phyloP scores from a whole-genome alignment of 331 rosid genomes.

The Spiraea crenata region DNA sequence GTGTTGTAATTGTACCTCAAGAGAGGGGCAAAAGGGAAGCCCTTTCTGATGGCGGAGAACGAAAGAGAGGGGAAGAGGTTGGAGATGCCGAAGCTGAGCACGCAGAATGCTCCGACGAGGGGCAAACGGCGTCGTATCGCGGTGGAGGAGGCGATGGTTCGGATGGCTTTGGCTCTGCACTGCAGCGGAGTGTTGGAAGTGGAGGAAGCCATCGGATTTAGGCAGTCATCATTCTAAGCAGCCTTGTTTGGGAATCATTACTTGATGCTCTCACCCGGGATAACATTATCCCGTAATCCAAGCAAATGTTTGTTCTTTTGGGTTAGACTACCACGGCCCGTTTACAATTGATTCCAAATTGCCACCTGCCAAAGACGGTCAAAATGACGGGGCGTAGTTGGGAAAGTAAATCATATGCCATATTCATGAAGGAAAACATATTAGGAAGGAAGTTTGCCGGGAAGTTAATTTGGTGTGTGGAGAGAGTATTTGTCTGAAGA shows the following conservation, averaged over 20 bases:
- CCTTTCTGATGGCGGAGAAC: constrained; percentile 48
- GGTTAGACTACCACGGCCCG: neutral
- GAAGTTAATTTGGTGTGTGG: no score
- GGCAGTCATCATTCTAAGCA: constrained; percentile 15
- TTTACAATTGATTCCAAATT: no score
- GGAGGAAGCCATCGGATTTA: no score
- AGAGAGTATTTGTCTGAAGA: no score
- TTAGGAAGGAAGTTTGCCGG: no score
- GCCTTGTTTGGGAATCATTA: constrained; percentile 16
- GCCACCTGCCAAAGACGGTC: no score
- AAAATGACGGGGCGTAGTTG: no score
- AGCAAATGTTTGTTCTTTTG: neutral
- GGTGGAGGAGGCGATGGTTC: constrained; percentile 14
- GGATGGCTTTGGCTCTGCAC: constrained; percentile 15
- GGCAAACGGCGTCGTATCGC: constrained; percentile 75
- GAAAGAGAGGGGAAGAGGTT: constrained; percentile 35
- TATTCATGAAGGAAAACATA: no score
- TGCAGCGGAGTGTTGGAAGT: constrained; percentile 31
- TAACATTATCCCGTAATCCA: neutral
- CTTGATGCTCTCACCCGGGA: constrained; percentile 26
- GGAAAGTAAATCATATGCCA: no score
- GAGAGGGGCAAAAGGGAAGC: constrained; percentile 38
- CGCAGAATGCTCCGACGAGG: constrained; percentile 68
- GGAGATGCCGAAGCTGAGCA: constrained; percentile 71
- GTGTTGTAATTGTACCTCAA: constrained; percentile 27